Evolutionary conservation across 495 filamentous ascomycete genomes (phyloP).

Genomic region (Podospora conica): DNA sequence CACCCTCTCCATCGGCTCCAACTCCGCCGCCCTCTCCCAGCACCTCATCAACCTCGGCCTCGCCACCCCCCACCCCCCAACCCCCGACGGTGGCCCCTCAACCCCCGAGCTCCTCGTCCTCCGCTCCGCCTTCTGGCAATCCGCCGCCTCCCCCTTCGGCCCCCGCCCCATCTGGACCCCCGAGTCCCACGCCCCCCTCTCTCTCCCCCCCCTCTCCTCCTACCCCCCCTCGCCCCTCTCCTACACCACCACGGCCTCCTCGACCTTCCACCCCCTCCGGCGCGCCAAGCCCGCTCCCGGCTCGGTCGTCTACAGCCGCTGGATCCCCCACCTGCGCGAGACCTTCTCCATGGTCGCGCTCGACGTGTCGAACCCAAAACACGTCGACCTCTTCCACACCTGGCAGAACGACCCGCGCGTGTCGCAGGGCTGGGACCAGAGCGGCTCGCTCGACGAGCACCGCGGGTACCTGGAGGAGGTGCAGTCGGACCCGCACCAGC

Average conservation of each 20-base stretch:
- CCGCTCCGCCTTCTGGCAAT: constrained; percentile 60
- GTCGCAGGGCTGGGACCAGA: constrained; percentile 63
- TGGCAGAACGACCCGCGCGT: constrained; percentile 71
- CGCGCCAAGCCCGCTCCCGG: constrained; percentile 55
- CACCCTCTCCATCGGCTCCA: constrained; percentile 33
- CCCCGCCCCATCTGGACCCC: constrained; percentile 55
- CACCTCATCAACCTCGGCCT: constrained; percentile 51
- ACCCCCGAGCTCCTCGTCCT: constrained; percentile 37
- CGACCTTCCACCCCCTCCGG: constrained; percentile 49
- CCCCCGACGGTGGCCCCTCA: constrained; percentile 7
- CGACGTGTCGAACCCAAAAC: constrained; percentile 46
- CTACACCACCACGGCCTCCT: constrained; percentile 46
- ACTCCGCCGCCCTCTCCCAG: constrained; percentile 34
- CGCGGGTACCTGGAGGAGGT: constrained; percentile 53
- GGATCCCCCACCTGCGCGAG: constrained; percentile 59
- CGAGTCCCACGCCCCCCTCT: constrained; percentile 23
- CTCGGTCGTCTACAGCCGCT: constrained; percentile 59
- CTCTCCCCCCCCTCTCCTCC: constrained; percentile 35
- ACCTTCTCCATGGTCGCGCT: constrained; percentile 61
- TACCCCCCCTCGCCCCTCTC: constrained; percentile 52
- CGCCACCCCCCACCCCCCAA: constrained; percentile 43
- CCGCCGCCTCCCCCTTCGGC: constrained; percentile 58
- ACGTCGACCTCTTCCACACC: constrained; percentile 55
- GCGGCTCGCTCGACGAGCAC: constrained; percentile 58
- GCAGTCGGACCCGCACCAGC: constrained; percentile 56